Base-by-base conservation (phyloP, 441 rosid genomes). In the Viola pubescens region DNA sequence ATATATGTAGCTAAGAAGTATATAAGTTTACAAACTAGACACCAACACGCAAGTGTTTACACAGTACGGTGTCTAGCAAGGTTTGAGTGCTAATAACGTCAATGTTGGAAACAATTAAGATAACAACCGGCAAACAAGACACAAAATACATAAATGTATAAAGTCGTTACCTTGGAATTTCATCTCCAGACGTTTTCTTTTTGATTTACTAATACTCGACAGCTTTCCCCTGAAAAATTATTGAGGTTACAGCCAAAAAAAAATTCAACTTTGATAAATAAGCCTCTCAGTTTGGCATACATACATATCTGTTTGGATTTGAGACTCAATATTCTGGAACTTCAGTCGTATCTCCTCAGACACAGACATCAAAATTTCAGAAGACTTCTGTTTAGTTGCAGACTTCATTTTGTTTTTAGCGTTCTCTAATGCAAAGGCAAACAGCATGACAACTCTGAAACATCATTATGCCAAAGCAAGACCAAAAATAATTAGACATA, bases 161-260 rank as follows among this genome's bases (percentile, higher is more conserved):
- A 67, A 56, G 5, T 64, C 39, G 40, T 70, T 78, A 89, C 97
- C 98, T 82, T 79, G 84, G 58, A 89, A 79, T 78, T 71, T 82
- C 71, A 82, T 73, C 73, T 90, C 97, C 44, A 86, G 72, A 52
- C 72, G 77, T 76, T 85, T 86, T 75, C 95, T 76, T 78, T 86
- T 94, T 43, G 84, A 77, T 74, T 82, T 94, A 65, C 81, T 61
- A 58, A 76, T 52, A 70, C 67, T 72, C 58, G 78, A 69, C 70
- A 83, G 64, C 79, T 82, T 86, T 69, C 65, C 87, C 65, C 97
- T 90, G 78, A 66, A 59, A 72, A 43, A 62, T 54, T 64, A 63
- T 48, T 47, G 63, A 69, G 65, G 63, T 66, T 52, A 65, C 39
- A 67, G 34, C 34, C 48, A 39, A 54, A 44, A 58, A 59, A 37